Evolutionary conservation across 2,329 filamentous ascomycete species (phyloP), one percentile per base, ranked within the genome.

Genomic region (Scortechinia acanthostroma): DNA sequence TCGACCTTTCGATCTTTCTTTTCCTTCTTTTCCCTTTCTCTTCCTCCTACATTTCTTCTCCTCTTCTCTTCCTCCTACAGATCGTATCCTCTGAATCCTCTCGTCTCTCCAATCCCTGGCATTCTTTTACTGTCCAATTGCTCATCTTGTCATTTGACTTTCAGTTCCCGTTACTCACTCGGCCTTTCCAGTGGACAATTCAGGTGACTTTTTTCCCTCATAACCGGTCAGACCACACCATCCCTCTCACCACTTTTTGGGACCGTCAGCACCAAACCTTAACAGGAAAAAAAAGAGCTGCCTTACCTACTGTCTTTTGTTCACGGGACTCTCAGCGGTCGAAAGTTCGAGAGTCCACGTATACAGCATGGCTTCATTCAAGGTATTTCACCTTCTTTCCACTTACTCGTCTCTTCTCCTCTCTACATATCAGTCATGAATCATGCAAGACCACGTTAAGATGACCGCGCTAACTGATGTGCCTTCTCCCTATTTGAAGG

Each of bases 351-450:
- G n/a, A n/a, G n/a, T n/a, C n/a, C n/a, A n/a, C n/a, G n/a, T n/a
- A n/a, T n/a, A 46, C 46, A 54, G 47, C 49, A 64, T 64, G 62
- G 61, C 62, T 49, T 64, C 62, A 33, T 64, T 64, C 58, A 64
- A 64, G 55, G 62, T 64, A 22, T 30, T 44, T 23, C 10, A 10
- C 14, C 6, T 13, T 13, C 20, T 17, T 6, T 6, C 35, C 14
- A 25, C 5, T 16, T 46, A 48, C 22, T 10, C 5, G 13, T 44
- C 6, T 43, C 28, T 28, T 17, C 19, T 21, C 33, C 16, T 17
- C 43, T 47, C 21, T 40, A 19, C n/a, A n/a, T n/a, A n/a, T n/a
- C n/a, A n/a, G n/a, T n/a, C n/a, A n/a, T n/a, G n/a, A n/a, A n/a
- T n/a, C n/a, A n/a, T n/a, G n/a, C n/a, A n/a, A n/a, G n/a, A n/a